Evolutionary conservation across 345 rosid genomes (phyloP), one percentile per base, ranked within the genome.

Genomic region (Cardamine occulta): DNA sequence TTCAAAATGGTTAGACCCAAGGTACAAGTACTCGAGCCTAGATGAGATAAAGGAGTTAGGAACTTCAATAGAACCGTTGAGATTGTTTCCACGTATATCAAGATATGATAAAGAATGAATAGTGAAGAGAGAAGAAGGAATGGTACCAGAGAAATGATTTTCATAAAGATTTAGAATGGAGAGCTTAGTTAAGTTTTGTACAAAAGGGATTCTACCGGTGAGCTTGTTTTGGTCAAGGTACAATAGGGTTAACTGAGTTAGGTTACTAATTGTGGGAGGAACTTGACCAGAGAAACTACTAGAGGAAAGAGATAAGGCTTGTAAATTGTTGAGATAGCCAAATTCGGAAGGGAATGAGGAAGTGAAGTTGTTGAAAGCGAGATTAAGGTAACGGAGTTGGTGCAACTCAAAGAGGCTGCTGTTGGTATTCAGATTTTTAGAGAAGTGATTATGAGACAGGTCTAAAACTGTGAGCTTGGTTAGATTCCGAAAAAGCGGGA

Each of bases 221-320:
- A 58, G 15, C 42, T 17, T 17, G 63, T 32, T 58, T 32, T 58
- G 15, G 8, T 34, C 42, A 58, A 58, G 44, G 26, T 32, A 17
- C 63, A 58, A 17, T 19, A 32, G 26, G 12, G 4, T 58, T 34
- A 58, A 9, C 24, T 37, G 8, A 7, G 63, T 58, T 9, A 58
- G 42, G 15, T 58, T 58, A 58, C 44, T 58, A 34, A 58, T 9
- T 34, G 63, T 58, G 63, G 44, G 24, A 34, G 63, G 63, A 58
- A 58, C 63, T 32, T 58, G 63, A 34, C 63, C 63, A 1, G 5
- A 58, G 15, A 58, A 17, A 15, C 63, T 8, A 59, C 21, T 59
- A 34, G 44, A 34, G 44, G 42, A 10, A 59, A 58, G 63, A 17
- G 12, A 34, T 12, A 58, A 58, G 3, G 1, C 8, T 5, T 58